These are phyloP conservation scores for Silene coronaria DNA, from an alignment of 179 eudicot species.

Conservation along the genomic window DNA sequence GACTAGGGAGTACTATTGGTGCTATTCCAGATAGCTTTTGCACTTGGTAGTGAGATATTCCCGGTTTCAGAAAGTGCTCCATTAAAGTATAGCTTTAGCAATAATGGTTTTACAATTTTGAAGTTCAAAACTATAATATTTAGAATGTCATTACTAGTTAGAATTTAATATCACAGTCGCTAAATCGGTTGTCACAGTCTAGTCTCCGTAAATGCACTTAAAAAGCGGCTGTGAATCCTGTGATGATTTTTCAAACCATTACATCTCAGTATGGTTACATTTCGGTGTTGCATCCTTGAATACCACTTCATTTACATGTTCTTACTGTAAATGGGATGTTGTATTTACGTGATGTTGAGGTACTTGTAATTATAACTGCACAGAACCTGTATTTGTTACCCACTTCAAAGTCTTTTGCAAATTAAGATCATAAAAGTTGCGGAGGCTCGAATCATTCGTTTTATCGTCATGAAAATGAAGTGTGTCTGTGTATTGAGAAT, in stretches of 20 bases:
- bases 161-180: too few relatives aligned
- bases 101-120: too few relatives aligned
- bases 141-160: too few relatives aligned
- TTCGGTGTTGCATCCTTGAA: too few relatives aligned
- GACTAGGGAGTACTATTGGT: conserved; percentile 5
- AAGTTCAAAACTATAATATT: too few relatives aligned
- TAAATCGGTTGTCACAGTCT: too few relatives aligned
- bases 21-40: not conserved
- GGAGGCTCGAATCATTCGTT: not conserved
- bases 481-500: not conserved
- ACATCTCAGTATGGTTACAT: too few relatives aligned
- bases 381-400: not conserved
- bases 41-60: not conserved
- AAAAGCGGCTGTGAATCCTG: too few relatives aligned
- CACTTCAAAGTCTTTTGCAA: conserved; percentile 8
- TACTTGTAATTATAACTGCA: not conserved
- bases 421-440: not conserved
- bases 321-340: not conserved
- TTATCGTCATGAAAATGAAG: conserved; percentile 5
- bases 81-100: not conserved
- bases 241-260: too few relatives aligned
- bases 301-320: too few relatives aligned
- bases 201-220: too few relatives aligned
- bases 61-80: not conserved
- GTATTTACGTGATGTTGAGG: not conserved